Conservation (phyloP, 177 flowering plant species). For the Vitis hybrid region DNA sequence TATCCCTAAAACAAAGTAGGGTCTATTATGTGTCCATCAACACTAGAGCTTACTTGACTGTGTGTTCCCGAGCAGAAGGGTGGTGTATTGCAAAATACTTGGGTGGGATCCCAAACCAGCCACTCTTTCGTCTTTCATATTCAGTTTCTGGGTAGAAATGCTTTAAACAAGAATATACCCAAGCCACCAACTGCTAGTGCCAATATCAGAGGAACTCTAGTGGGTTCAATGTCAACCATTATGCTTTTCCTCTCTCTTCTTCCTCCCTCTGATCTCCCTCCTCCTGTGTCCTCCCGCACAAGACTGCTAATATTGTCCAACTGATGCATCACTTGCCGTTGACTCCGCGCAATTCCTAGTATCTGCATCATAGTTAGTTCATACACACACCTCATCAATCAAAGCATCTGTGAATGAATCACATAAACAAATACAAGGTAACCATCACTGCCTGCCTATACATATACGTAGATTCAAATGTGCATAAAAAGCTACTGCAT, state of each 20-base stretch:
- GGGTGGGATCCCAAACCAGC: neutral
- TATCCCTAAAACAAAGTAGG: no score
- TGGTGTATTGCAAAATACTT: neutral
- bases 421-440: neutral
- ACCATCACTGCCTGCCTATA: neutral
- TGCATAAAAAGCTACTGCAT: no score
- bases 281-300: conserved; percentile 51
- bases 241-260: conserved; percentile 27
- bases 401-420: neutral
- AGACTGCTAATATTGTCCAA: conserved; percentile 66
- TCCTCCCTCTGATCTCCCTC: conserved; percentile 33
- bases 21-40: no score
- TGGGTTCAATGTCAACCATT: conserved; percentile 21
- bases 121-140: no score
- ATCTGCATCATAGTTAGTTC: conserved; percentile 39
- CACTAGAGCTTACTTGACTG: neutral
- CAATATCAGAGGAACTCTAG: conserved; percentile 35
- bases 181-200: conserved; percentile 57
- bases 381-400: neutral
- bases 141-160: conserved; percentile 34
- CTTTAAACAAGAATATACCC: conserved; percentile 53
- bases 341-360: conserved; percentile 51
- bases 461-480: no score
- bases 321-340: conserved; percentile 78
- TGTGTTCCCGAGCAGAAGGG: conserved; percentile 23